Conservation (phyloP, 352 stramenopile species). For the Pythium dissotocum region DNA sequence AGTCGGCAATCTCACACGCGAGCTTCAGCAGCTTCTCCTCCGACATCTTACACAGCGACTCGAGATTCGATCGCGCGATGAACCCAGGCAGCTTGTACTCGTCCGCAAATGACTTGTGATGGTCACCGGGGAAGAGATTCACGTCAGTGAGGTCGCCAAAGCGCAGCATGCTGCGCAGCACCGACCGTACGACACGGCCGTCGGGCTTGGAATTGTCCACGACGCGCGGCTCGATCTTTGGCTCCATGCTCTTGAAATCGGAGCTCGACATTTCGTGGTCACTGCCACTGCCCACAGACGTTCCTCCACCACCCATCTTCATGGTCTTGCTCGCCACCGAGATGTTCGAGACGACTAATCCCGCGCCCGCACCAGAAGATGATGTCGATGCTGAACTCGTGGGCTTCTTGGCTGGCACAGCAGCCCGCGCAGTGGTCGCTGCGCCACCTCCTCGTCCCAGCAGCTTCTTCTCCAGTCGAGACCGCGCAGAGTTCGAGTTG, state of each 20-base stretch:
- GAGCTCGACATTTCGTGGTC: constrained; percentile 24
- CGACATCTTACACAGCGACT: constrained; percentile 49
- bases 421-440: constrained; percentile 24
- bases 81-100: constrained; percentile 81
- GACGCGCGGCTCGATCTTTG: constrained; percentile 39
- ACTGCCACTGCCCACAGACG: constrained; percentile 28
- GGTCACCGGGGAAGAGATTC: constrained; percentile 40
- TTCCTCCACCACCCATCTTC: constrained; percentile 31
- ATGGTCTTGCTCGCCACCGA: constrained; percentile 44
- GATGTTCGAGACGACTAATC: constrained; percentile 53
- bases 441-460: constrained; percentile 64
- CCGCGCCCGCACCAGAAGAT: background rate
- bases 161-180: constrained; percentile 70
- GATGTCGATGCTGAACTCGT: constrained; percentile 12
- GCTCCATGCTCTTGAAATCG: constrained; percentile 37
- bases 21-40: constrained; percentile 56
- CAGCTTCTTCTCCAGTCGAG: constrained; percentile 74
- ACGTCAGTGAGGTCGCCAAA: constrained; percentile 83
- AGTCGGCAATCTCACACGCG: constrained; percentile 65
- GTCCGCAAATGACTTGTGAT: constrained; percentile 63
- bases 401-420: constrained; percentile 53
- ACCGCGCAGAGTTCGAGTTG: constrained; percentile 58
- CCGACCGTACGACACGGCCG: constrained; percentile 64
- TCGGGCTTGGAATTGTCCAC: constrained; percentile 47
- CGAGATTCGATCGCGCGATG: constrained; percentile 64